Percentiles rank a stretch among this genome's conserved stretches.
These are phyloP conservation scores for Venturia pyrina DNA, from an alignment of 2,329 filamentous ascomycete genomes.

Conservation along the genomic window DNA sequence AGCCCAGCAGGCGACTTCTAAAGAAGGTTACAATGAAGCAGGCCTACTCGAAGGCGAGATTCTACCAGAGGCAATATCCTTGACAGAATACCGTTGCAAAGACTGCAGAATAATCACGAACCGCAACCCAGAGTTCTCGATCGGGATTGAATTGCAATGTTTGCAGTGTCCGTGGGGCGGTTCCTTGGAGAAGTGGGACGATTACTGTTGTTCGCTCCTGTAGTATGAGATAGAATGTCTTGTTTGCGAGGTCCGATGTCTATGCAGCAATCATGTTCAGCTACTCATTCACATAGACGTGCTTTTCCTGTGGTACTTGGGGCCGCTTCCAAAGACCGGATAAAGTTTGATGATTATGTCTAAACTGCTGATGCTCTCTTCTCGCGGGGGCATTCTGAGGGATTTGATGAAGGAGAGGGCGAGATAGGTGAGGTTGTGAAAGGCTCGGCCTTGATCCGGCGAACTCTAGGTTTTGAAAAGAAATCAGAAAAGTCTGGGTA, in stretches of 20 bases:
- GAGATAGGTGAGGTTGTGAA: too few relatives aligned
- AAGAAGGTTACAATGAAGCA: not conserved
- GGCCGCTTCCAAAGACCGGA: not conserved
- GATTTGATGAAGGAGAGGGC: not conserved
- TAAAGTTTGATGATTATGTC: not conserved
- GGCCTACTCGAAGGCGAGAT: not conserved
- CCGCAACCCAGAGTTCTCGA: not conserved
- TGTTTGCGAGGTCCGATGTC: not conserved
- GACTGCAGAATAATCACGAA: not conserved
- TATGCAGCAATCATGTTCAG: not conserved
- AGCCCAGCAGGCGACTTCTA: not conserved
- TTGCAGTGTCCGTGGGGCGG: not conserved
- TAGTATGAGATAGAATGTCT: not conserved
- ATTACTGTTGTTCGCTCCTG: not conserved
- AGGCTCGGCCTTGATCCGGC: not conserved
- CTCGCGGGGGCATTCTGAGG: too few relatives aligned
- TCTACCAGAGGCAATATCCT: not conserved
- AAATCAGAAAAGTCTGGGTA: too few relatives aligned
- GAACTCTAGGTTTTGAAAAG: not conserved
- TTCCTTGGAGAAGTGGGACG: not conserved
- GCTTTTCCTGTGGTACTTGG: not conserved
- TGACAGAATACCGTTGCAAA: not conserved
- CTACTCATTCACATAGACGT: not conserved
- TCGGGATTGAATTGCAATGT: not conserved
- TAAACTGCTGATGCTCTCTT: too few relatives aligned